Evolutionary conservation across 441 rosid species (phyloP).

Genomic region (Cnidoscolus chayamansa): DNA sequence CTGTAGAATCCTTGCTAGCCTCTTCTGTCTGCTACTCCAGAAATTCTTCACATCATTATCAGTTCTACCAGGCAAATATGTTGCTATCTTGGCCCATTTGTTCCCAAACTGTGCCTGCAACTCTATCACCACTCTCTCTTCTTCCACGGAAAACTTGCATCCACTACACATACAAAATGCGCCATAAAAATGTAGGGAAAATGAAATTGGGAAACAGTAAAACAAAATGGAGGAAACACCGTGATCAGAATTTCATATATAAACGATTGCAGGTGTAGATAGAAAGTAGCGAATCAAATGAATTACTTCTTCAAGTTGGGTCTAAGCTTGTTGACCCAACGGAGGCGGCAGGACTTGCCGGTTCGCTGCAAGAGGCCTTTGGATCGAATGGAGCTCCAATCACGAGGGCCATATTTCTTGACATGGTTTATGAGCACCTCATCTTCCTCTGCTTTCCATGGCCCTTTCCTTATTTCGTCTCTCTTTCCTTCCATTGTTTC

Average conservation of each 20-base stretch:
- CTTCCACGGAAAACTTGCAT: conserved; percentile 82
- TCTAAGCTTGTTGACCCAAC: conserved; percentile 95
- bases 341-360: conserved; percentile 94
- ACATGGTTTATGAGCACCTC: conserved; percentile 68
- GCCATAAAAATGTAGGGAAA: too few species aligned
- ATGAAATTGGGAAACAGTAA: background rate
- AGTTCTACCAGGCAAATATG: conserved; percentile 73
- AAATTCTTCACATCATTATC: conserved; percentile 94
- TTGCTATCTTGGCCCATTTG: conserved; percentile 93
- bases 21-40: conserved; percentile 90
- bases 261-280: background rate
- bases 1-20: conserved; percentile 68
- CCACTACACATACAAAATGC: conserved; percentile 40
- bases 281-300: background rate
- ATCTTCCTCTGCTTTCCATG: conserved; percentile 91
- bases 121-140: conserved; percentile 83
- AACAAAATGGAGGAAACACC: background rate
- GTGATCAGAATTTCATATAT: background rate
- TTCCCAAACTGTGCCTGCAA: conserved; percentile 79
- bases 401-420: conserved; percentile 66
- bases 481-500: conserved; percentile 38
- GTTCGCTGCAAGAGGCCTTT: conserved; percentile 82
- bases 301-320: conserved; percentile 81
- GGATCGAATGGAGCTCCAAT: conserved; percentile 99
- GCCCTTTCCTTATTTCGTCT: conserved; percentile 77